phyloP scores from a whole-genome alignment of 805 yeast genomes.

The Starmerella roubikii region DNA sequence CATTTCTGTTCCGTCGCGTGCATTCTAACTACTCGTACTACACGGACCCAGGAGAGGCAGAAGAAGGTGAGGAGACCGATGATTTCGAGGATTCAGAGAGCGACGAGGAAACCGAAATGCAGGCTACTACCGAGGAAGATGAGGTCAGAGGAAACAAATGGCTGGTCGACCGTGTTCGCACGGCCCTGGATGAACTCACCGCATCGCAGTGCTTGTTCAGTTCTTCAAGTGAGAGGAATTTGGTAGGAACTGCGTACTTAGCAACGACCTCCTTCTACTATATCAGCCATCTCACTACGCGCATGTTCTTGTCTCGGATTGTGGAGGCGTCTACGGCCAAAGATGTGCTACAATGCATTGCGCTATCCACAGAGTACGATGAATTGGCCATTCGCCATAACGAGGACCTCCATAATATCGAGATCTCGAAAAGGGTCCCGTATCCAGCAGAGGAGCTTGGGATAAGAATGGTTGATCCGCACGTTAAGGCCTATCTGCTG shows the following conservation, averaged over 20 bases:
- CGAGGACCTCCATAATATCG: conserved; percentile 75
- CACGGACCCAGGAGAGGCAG: conserved; percentile 28
- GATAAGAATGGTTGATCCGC: conserved; percentile 68
- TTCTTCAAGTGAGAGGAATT: conserved; percentile 19
- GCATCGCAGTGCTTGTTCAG: conserved; percentile 36
- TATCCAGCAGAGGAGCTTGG: conserved; percentile 34
- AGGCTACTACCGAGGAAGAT: conserved; percentile 30
- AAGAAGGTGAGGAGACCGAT: not conserved
- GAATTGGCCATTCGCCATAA: conserved; percentile 86
- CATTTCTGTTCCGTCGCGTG: conserved; percentile 58
- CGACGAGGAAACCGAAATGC: not conserved
- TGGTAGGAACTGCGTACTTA: conserved; percentile 61
- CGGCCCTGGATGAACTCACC: conserved; percentile 47
- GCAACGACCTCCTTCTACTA: conserved; percentile 83
- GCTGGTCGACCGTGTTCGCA: conserved; percentile 43
- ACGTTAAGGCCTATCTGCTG: conserved; percentile 60
- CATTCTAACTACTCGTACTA: conserved; percentile 68
- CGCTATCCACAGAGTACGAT: conserved; percentile 66
- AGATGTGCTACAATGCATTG: conserved; percentile 45
- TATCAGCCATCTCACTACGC: conserved; percentile 76
- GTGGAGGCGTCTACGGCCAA: conserved; percentile 31
- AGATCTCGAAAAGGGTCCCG: conserved; percentile 56
- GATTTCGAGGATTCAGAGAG: not conserved
- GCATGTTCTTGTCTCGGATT: conserved; percentile 39
- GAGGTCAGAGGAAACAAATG: conserved; percentile 23